phyloP scores from a whole-genome alignment of 768 basidiomycete genomes.

The Galerina marginata region DNA sequence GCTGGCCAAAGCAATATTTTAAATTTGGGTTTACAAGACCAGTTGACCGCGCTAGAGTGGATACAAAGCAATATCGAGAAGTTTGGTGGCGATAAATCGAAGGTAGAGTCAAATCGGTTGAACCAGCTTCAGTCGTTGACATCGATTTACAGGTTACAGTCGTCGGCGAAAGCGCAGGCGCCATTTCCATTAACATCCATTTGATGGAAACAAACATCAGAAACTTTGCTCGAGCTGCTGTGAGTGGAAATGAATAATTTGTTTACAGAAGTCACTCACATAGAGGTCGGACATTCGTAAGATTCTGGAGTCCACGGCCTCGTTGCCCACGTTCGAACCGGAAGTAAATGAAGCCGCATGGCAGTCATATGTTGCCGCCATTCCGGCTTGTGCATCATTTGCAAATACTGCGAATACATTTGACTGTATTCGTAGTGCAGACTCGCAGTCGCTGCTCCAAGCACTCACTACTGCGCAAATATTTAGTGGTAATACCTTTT shows the following conservation, averaged over 20 bases:
- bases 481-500: not conserved
- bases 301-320: constrained; percentile 44
- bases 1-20: constrained; percentile 21
- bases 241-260: constrained; percentile 1
- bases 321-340: constrained; percentile 34
- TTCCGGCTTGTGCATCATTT: constrained; percentile 31
- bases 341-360: constrained; percentile 34
- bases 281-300: not conserved
- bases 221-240: constrained; percentile 36
- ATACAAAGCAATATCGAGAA: constrained; percentile 58
- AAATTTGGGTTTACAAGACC: constrained; percentile 51
- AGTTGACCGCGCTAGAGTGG: constrained; percentile 51
- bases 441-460: constrained; percentile 5
- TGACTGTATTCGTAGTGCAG: constrained; percentile 29
- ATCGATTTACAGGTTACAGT: constrained; percentile 44
- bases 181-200: constrained; percentile 42
- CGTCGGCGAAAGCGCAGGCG: constrained; percentile 57
- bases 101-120: constrained; percentile 8
- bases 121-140: not conserved
- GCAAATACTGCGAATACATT: constrained; percentile 32
- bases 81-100: constrained; percentile 58
- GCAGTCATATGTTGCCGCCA: constrained; percentile 38
- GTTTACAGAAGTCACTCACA: not conserved
- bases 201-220: constrained; percentile 35
- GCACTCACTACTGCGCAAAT: constrained; percentile 13